These are phyloP conservation scores for Coemansia sp. DNA, from an alignment of 192 early-diverging fungal species.

Conservation along the genomic window DNA sequence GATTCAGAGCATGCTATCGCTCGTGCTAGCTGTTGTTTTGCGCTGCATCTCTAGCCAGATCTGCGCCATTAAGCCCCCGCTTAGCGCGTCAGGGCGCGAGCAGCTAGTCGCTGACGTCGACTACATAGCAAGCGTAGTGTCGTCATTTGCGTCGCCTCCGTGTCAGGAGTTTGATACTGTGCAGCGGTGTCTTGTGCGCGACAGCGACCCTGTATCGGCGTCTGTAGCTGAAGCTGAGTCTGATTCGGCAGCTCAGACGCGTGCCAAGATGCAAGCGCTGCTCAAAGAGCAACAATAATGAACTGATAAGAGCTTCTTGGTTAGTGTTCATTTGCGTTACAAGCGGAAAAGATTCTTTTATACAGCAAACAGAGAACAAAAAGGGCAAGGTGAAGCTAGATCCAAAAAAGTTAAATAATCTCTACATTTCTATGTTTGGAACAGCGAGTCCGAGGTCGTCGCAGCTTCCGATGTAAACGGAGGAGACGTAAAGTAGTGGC, in stretches of 20 bases:
- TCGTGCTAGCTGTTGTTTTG: slow-evolving; percentile 29
- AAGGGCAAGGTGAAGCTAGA: not conserved
- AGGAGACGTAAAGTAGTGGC: not conserved
- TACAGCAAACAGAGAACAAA: not conserved
- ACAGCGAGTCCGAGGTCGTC: not conserved
- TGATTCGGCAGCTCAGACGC: not conserved
- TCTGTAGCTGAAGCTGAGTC: not conserved
- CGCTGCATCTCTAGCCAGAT: slow-evolving; percentile 20
- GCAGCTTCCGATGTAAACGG: not conserved
- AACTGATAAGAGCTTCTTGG: not conserved
- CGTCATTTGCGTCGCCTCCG: slow-evolving; percentile 17
- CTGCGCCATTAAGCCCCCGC: slow-evolving; percentile 23
- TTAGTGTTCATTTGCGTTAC: not conserved
- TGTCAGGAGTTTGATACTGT: slow-evolving; percentile 26
- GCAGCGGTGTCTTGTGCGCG: not conserved
- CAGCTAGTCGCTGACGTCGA: slow-evolving; percentile 42
- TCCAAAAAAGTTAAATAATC: not conserved
- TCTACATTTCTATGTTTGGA: not conserved
- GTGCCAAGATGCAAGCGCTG: slow-evolving; percentile 16
- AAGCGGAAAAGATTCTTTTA: not conserved
- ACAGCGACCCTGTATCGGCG: not conserved
- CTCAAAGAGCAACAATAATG: not conserved
- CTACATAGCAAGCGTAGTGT: slow-evolving; percentile 40
- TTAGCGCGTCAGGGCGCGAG: slow-evolving; percentile 22
- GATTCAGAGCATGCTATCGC: slow-evolving; percentile 33